phyloP scores from a whole-genome alignment of 768 basidiomycete species.

The Hypsizygus marmoreus region DNA sequence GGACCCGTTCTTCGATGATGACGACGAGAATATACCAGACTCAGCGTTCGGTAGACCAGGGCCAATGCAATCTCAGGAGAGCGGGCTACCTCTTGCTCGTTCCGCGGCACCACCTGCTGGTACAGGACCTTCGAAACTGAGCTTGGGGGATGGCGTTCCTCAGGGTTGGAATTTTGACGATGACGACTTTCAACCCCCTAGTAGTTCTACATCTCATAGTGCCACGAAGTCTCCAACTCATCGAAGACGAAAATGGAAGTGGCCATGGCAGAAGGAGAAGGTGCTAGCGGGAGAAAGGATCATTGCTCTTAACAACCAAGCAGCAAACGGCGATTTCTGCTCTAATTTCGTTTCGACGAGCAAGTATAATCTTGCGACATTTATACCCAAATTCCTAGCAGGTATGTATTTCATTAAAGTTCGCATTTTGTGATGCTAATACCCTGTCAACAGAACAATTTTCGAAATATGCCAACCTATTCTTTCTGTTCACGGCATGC shows the following conservation, averaged over 20 bases:
- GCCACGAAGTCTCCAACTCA: constrained; percentile 37
- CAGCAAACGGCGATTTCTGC: constrained; percentile 64
- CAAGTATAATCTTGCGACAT: constrained; percentile 89
- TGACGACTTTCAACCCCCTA: constrained; percentile 49
- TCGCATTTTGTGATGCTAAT: not conserved
- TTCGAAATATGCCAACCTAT: constrained; percentile 97
- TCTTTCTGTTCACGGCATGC: constrained; percentile 96
- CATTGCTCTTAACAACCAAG: constrained; percentile 78
- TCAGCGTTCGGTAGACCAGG: constrained; percentile 60
- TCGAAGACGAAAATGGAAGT: constrained; percentile 60
- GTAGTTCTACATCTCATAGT: constrained; percentile 42
- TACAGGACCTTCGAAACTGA: constrained; percentile 48
- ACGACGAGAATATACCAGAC: constrained; percentile 70
- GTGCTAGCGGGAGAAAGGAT: constrained; percentile 73
- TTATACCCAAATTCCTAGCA: constrained; percentile 89
- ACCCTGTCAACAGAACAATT: constrained; percentile 75
- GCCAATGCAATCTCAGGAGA: constrained; percentile 55
- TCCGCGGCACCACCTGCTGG: constrained; percentile 66
- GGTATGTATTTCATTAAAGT: constrained; percentile 51
- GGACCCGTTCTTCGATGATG: constrained; percentile 91
- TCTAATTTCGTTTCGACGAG: constrained; percentile 91
- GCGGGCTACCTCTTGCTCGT: constrained; percentile 58
- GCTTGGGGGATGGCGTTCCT: constrained; percentile 46
- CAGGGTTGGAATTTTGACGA: constrained; percentile 80
- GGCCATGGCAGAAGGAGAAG: constrained; percentile 81